These are phyloP conservation scores for Protea cynaroides DNA, from an alignment of 164 flowering plant genomes.

Conservation along the genomic window DNA sequence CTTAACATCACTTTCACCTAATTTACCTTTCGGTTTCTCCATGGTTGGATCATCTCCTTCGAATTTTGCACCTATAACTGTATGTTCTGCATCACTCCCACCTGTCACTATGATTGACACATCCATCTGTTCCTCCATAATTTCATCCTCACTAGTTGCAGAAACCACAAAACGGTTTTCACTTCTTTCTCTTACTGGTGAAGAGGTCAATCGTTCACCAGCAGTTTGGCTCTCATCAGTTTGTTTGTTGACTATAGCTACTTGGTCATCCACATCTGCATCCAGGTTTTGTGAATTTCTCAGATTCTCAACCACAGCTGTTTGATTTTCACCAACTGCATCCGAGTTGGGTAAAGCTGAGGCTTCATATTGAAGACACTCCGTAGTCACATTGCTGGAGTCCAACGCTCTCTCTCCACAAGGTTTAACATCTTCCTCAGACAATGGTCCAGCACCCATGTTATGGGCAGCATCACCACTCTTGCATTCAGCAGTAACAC, in stretches of 20 bases:
- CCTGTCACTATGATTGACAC: not conserved
- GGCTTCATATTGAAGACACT: constrained; percentile 11
- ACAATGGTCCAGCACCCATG: constrained; percentile 2
- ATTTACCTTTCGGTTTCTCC: not conserved
- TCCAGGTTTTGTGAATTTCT: constrained; percentile 9
- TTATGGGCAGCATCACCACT: constrained; percentile 4
- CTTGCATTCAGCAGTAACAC: constrained; percentile 12
- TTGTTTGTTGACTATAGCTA: not conserved
- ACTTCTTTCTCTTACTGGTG: constrained; percentile 1
- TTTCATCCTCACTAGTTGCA: not conserved
- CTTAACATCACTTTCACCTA: too few relatives aligned
- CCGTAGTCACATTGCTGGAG: not conserved
- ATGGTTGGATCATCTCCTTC: not conserved
- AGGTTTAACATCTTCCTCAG: constrained; percentile 13
- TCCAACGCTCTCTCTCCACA: constrained; percentile 10
- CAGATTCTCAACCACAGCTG: constrained; percentile 5
- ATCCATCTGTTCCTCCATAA: not conserved
- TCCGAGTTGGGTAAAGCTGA: constrained; percentile 11
- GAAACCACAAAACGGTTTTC: not conserved
- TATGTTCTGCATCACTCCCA: not conserved
- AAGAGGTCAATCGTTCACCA: not conserved
- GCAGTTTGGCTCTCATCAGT: not conserved
- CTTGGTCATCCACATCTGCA: constrained; percentile 9
- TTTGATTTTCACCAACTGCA: constrained; percentile 1
- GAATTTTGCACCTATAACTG: not conserved